phyloP scores from a whole-genome alignment of 2,329 filamentous ascomycete species.

The Penicillium sp. region DNA sequence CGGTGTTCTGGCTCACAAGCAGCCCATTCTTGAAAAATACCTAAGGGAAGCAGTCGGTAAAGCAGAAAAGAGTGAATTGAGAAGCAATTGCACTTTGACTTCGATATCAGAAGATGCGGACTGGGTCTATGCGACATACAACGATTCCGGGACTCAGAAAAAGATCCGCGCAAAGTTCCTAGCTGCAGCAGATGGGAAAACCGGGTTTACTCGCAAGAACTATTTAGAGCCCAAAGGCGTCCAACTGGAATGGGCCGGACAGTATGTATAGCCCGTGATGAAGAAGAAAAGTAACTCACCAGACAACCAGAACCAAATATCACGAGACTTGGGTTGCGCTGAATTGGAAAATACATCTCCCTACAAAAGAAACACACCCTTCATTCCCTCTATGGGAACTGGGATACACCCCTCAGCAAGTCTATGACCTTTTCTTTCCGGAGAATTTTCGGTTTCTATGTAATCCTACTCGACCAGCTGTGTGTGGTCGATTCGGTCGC shows the following conservation, averaged over 20 bases:
- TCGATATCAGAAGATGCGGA: slow-evolving; percentile 10
- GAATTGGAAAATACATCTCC: slow-evolving; percentile 47
- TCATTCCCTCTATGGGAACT: slow-evolving; percentile 50
- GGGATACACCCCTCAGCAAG: slow-evolving; percentile 47
- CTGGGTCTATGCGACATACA: slow-evolving; percentile 7
- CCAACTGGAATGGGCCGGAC: slow-evolving; percentile 32
- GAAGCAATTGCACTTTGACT: slow-evolving; percentile 7
- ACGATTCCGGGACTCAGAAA: neutral
- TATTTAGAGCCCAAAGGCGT: slow-evolving; percentile 48
- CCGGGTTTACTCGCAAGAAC: slow-evolving; percentile 46
- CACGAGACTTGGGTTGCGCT: slow-evolving; percentile 49
- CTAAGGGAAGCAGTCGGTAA: slow-evolving; percentile 1
- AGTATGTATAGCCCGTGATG: slow-evolving; percentile 5
- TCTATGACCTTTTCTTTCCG: slow-evolving; percentile 52
- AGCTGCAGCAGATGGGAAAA: slow-evolving; percentile 51
- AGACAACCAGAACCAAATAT: slow-evolving; percentile 14
- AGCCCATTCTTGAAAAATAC: slow-evolving; percentile 28
- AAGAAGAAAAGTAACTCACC: neutral
- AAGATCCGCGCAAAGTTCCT: slow-evolving; percentile 28
- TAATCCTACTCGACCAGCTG: slow-evolving; percentile 44
- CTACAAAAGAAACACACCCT: slow-evolving; percentile 49
- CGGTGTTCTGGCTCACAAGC: slow-evolving; percentile 31
- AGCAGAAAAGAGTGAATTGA: slow-evolving; percentile 1
- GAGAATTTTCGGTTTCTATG: slow-evolving; percentile 47
- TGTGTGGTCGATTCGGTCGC: slow-evolving; percentile 48